Evolutionary conservation across 2,329 filamentous ascomycete species (phyloP).

Genomic region (Pezicula neosporulosa): DNA sequence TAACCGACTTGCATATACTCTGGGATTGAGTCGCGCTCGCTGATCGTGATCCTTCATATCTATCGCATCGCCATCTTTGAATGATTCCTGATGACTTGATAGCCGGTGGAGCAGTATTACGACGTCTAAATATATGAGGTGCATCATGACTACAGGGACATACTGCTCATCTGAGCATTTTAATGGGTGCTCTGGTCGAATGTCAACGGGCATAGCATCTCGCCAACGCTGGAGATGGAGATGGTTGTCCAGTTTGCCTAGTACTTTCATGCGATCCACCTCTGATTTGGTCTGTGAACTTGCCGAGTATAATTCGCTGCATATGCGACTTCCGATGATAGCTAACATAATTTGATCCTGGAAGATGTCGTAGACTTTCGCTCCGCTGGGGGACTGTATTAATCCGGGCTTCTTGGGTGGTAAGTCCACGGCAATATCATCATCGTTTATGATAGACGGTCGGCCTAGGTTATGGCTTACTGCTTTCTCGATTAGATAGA

Average conservation of each 20-base stretch:
- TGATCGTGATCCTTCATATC: slow-evolving; percentile 6
- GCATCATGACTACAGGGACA: slow-evolving; percentile 17
- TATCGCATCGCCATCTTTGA: slow-evolving; percentile 1
- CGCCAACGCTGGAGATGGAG: slow-evolving; percentile 22
- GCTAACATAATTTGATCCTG: slow-evolving; percentile 11
- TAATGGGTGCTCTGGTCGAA: slow-evolving; percentile 18
- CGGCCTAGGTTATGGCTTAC: slow-evolving; percentile 14
- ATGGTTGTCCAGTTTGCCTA: slow-evolving; percentile 18
- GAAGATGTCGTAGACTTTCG: slow-evolving; percentile 14
- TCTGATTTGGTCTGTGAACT: slow-evolving; percentile 19
- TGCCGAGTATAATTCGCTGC: slow-evolving; percentile 20
- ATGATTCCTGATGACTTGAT: slow-evolving; percentile 14
- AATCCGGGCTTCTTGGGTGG: slow-evolving; percentile 11
- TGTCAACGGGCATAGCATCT: slow-evolving; percentile 18
- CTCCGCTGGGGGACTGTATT: slow-evolving; percentile 3
- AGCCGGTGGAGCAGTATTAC: slow-evolving; percentile 17
- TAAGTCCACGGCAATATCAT: slow-evolving; percentile 22
- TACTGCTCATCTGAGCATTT: slow-evolving; percentile 13
- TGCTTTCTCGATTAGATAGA: slow-evolving; percentile 17
- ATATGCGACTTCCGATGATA: slow-evolving; percentile 19
- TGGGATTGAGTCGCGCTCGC: slow-evolving; percentile 10
- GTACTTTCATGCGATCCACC: slow-evolving; percentile 13
- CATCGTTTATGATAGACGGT: slow-evolving; percentile 21
- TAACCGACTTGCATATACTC: slow-evolving; percentile 14
- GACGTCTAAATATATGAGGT: slow-evolving; percentile 19